These are phyloP conservation scores for Ustanciosporium gigantosporum DNA, from an alignment of 1,284 basidiomycete genomes.

Conservation along the genomic window DNA sequence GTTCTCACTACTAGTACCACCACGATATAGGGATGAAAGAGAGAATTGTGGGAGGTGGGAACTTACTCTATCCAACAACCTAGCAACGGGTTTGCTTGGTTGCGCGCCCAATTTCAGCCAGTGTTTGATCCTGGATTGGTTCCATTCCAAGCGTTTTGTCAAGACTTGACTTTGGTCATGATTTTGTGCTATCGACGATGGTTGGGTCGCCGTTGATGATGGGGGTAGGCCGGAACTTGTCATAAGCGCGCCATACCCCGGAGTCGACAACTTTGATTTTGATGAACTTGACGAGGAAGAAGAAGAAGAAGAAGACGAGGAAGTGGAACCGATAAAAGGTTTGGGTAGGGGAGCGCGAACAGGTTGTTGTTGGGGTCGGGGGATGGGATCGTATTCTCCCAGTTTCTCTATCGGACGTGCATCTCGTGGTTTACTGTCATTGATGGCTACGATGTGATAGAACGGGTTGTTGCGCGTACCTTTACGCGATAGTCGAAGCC, in stretches of 20 bases:
- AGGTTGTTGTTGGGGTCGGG: constrained; percentile 36
- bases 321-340: background rate
- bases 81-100: constrained; percentile 77
- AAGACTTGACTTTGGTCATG: constrained; percentile 59
- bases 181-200: too few relatives aligned
- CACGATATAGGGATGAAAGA: background rate
- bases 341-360: background rate
- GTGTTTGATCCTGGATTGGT: constrained; percentile 82
- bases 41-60: background rate
- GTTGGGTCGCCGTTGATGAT: background rate
- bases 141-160: constrained; percentile 81
- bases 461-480: constrained; percentile 78
- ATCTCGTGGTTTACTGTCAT: constrained; percentile 75
- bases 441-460: constrained; percentile 85
- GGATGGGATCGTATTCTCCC: constrained; percentile 79
- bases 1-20: too few relatives aligned
- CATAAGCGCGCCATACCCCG: constrained; percentile 44
- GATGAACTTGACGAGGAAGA: background rate
- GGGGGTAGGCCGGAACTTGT: constrained; percentile 29
- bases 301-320: background rate
- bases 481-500: constrained; percentile 82
- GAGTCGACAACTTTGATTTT: too few relatives aligned
- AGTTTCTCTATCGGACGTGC: constrained; percentile 88
- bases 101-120: constrained; percentile 85
- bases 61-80: constrained; percentile 78